These are phyloP conservation scores for Thalassiosira livingstoniorum DNA, from an alignment of 352 stramenopile species.

Conservation along the genomic window DNA sequence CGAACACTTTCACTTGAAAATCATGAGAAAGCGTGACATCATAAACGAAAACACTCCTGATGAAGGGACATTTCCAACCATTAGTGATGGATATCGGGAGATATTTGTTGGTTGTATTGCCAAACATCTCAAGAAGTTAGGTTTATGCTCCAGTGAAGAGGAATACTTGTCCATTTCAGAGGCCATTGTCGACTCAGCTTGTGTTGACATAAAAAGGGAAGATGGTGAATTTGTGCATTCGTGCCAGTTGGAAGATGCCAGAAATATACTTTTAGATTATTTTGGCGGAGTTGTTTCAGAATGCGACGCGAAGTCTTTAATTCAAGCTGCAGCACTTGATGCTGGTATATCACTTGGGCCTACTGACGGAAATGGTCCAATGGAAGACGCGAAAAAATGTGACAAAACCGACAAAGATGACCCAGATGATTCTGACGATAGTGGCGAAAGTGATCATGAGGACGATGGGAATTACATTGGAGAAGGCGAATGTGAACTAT, in stretches of 20 bases:
- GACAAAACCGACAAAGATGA: too few relatives aligned
- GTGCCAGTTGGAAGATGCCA: neutral
- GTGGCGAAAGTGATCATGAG: neutral
- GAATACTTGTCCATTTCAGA: slow-evolving; percentile 10
- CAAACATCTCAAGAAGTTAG: too few relatives aligned
- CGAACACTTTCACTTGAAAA: too few relatives aligned
- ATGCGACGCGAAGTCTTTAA: neutral
- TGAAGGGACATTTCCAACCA: too few relatives aligned
- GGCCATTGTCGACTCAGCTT: neutral
- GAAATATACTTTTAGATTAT: slow-evolving; percentile 28
- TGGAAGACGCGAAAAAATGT: neutral
- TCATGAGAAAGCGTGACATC: too few relatives aligned
- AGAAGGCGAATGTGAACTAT: slow-evolving; percentile 89
- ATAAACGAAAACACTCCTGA: too few relatives aligned
- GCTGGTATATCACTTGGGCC: neutral
- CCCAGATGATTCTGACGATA: slow-evolving; percentile 37
- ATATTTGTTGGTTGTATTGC: too few relatives aligned
- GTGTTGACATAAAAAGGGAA: slow-evolving; percentile 4
- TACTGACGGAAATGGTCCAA: too few relatives aligned
- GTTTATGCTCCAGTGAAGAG: slow-evolving; percentile 22
- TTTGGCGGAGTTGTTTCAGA: slow-evolving; percentile 22
- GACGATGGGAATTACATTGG: slow-evolving; percentile 58
- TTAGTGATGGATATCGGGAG: too few relatives aligned
- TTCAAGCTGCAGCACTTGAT: slow-evolving; percentile 10
- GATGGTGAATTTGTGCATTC: neutral